These are phyloP conservation scores for Aspergillus flavus DNA, from an alignment of 2,329 filamentous ascomycete species.

Conservation along the genomic window DNA sequence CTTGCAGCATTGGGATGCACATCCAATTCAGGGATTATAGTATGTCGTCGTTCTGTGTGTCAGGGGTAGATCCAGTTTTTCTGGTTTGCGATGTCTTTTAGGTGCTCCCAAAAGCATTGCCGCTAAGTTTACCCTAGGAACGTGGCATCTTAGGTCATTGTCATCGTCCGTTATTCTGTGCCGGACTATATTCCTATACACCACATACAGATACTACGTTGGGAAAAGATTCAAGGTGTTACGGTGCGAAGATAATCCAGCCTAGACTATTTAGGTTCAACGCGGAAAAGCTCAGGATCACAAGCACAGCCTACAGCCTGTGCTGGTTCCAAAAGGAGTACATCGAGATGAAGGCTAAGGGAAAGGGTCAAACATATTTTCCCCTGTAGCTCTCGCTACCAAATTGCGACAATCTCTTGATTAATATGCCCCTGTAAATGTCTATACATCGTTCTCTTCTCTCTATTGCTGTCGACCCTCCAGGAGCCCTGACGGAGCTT, in stretches of 20 bases:
- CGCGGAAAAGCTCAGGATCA: background rate
- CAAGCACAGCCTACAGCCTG: background rate
- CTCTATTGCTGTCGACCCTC: too few species aligned
- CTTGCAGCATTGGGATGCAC: background rate
- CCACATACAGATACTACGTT: background rate
- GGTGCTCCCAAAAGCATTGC: too few species aligned
- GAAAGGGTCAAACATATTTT: background rate
- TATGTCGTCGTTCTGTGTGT: background rate
- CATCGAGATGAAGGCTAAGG: background rate
- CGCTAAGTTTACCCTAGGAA: background rate
- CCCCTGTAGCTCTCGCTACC: too few species aligned
- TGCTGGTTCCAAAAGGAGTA: background rate
- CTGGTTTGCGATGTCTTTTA: background rate
- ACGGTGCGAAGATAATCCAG: background rate
- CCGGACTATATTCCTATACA: background rate
- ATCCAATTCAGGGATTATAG: background rate
- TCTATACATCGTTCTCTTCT: background rate
- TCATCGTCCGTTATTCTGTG: background rate
- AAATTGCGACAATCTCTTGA: too few species aligned
- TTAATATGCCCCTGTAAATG: too few species aligned
- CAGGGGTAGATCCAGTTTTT: background rate
- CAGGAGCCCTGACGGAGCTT: background rate
- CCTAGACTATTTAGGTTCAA: background rate
- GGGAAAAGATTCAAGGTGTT: background rate
- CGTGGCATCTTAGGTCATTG: background rate